Percentiles rank a stretch among this genome's conserved stretches.
These are phyloP conservation scores for Umbelopsis ramanniana DNA, from an alignment of 192 early-diverging fungal species.

Conservation along the genomic window DNA sequence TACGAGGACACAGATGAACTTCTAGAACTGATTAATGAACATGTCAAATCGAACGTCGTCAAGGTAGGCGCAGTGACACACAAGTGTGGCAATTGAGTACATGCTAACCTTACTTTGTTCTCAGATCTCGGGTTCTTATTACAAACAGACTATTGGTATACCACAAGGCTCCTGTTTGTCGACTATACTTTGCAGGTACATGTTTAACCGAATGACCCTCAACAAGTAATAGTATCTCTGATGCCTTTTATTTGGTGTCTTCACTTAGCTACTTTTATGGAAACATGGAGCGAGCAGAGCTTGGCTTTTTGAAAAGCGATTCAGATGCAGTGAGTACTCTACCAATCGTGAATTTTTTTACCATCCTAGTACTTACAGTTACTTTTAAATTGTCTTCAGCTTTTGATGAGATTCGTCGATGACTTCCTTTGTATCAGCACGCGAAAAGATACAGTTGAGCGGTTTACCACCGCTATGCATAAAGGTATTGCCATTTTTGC, in stretches of 20 bases:
- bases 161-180: slow-evolving; percentile 93
- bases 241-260: neutral
- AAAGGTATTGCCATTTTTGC: slow-evolving; percentile 42
- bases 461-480: slow-evolving; percentile 64
- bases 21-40: slow-evolving; percentile 57
- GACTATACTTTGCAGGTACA: slow-evolving; percentile 81
- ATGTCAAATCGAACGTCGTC: slow-evolving; percentile 71
- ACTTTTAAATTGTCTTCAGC: slow-evolving; percentile 37
- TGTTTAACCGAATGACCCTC: neutral
- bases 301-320: slow-evolving; percentile 47
- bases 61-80: slow-evolving; percentile 30
- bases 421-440: slow-evolving; percentile 84
- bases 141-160: slow-evolving; percentile 77
- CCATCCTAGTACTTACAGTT: no score
- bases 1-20: slow-evolving; percentile 54
- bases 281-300: slow-evolving; percentile 65
- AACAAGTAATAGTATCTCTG: neutral
- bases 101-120: neutral
- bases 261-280: slow-evolving; percentile 72
- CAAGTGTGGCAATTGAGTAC: neutral
- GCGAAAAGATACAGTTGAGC: slow-evolving; percentile 45
- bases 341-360: neutral
- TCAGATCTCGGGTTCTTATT: slow-evolving; percentile 57
- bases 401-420: slow-evolving; percentile 79
- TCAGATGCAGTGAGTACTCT: slow-evolving; percentile 48